These are phyloP conservation scores for Trifolium repens DNA, from an alignment of 306 rosid genomes.

Conservation along the genomic window DNA sequence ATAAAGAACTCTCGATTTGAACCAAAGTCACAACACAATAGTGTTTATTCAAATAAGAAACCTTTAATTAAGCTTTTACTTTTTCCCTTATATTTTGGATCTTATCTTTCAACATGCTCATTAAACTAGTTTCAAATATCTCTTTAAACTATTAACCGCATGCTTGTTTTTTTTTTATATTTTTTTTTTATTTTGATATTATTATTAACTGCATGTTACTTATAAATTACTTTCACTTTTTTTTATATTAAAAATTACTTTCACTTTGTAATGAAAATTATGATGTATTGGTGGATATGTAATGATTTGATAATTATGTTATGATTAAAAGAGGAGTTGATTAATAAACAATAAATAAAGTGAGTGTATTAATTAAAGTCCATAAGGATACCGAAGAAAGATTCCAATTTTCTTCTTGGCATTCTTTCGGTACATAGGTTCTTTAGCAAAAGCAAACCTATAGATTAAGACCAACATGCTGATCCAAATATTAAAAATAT, in stretches of 20 bases:
- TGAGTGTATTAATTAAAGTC: slow-evolving; percentile 55
- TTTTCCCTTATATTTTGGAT: slow-evolving; percentile 3
- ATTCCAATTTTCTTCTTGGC: slow-evolving; percentile 61
- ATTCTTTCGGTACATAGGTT: slow-evolving; percentile 57
- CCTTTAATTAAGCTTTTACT: slow-evolving; percentile 7
- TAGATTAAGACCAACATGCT: slow-evolving; percentile 45
- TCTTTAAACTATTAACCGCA: slow-evolving; percentile 13
- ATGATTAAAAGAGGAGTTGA: slow-evolving; percentile 10
- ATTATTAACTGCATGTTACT: slow-evolving; percentile 36
- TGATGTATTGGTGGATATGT: slow-evolving; percentile 32
- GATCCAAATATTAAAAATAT: slow-evolving; percentile 17
- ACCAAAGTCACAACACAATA: neutral
- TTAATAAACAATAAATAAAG: slow-evolving; percentile 31
- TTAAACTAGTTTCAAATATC: slow-evolving; percentile 12
- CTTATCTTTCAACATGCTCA: neutral
- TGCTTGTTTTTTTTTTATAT: too few species aligned
- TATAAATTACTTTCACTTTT: neutral
- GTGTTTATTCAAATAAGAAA: neutral
- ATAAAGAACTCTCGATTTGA: neutral
- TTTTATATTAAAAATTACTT: neutral
- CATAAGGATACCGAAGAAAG: slow-evolving; percentile 45
- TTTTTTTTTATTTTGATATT: neutral
- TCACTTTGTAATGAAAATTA: slow-evolving; percentile 35
- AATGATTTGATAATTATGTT: slow-evolving; percentile 19
- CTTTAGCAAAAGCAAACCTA: slow-evolving; percentile 62